These are phyloP conservation scores for Agaricus blazei DNA, from an alignment of 768 basidiomycete species.

Conservation along the genomic window DNA sequence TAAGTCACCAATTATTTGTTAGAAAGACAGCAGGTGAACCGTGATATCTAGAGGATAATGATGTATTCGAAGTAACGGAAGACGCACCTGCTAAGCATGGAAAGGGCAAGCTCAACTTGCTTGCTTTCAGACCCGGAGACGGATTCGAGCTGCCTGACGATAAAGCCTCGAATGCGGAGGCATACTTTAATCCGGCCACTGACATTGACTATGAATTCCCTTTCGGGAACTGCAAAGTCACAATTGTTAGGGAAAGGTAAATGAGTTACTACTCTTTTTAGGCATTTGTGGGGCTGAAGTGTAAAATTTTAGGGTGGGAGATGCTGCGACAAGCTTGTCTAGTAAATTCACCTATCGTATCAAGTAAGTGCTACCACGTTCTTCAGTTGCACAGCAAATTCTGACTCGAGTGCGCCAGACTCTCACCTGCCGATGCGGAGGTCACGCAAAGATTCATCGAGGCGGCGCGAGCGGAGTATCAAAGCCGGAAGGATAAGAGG, in stretches of 20 bases:
- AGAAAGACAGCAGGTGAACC: too few species aligned
- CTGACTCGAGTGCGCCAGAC: not conserved
- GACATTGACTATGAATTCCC: not conserved
- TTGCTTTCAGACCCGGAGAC: not conserved
- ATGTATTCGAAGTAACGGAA: not conserved
- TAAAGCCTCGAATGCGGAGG: not conserved
- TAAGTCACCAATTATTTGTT: constrained; percentile 18
- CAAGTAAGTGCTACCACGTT: not conserved
- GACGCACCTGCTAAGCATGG: not conserved
- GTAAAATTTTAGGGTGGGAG: not conserved
- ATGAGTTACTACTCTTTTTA: not conserved
- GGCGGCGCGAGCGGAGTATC: not conserved
- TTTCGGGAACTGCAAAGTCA: not conserved
- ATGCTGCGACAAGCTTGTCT: not conserved
- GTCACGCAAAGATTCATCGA: not conserved
- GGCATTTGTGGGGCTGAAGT: not conserved
- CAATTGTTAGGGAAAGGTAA: not conserved
- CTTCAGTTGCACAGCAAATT: not conserved
- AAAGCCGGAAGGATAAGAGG: not conserved
- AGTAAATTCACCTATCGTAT: not conserved
- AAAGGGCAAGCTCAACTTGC: not conserved
- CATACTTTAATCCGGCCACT: not conserved
- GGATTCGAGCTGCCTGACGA: not conserved
- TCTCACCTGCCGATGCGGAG: not conserved
- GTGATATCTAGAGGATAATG: not conserved